Base-by-base conservation (phyloP, 306 rosid species). In the Leucaena leucocephala region DNA sequence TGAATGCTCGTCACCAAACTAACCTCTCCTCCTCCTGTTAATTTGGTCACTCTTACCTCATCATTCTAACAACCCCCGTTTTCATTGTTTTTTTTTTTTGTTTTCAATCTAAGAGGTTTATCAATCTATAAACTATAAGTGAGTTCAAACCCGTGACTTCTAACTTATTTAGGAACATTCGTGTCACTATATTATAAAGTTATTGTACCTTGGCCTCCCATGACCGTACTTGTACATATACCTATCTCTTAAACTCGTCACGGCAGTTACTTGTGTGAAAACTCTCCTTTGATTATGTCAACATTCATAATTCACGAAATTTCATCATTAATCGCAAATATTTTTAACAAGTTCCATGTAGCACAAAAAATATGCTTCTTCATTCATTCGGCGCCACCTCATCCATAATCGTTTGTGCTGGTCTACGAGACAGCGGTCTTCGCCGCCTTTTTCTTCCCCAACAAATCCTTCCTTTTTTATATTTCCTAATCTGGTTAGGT, bases 391-490 rank as follows among this genome's bases (percentile, higher is more conserved):
- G 52, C 52, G 76, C 38, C 39, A 17, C 36, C 2, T 2, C 36
- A 27, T 27, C 6, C 3, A 7, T 6, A n/a, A n/a, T 44, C 48
- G 2, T 44, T 8, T 44, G 2, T 44, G 48, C 1, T 44, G 13
- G 66, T 27, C 6, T 11, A 27, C 15, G 4, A 59, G 38, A 12
- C 66, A 27, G 17, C 15, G 15, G 79, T 78, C 80, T 39, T 64
- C 40, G 83, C 80, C 83, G 86, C 75, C 83, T 70, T 34, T 14
- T 0, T 59, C 66, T 10, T 8, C 64, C 36, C 4, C 7, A 12
- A 27, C 34, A 55, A 55, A 27, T 5, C 38, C 36, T 54, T n/a
- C 27, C 59, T 10, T 54, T 2, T 54, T 7, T 4, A 0, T 4
- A 27, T 62, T 55, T 19, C 62, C 8, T 19, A 19, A 8, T 55